Conservation (phyloP, 495 filamentous ascomycete genomes). For the Baudoinia panamericana region DNA sequence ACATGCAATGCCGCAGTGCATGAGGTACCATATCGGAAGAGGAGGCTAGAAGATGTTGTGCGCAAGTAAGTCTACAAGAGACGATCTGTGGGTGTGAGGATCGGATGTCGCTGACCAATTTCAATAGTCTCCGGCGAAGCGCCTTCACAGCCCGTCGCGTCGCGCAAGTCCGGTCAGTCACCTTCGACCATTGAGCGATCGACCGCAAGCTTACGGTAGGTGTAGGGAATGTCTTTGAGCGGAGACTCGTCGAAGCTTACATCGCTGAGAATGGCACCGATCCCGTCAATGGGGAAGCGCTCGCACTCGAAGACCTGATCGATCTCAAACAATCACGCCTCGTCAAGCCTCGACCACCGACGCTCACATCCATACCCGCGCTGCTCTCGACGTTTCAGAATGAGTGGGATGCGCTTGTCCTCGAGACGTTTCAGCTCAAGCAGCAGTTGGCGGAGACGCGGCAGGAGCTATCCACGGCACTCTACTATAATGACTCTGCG, state of each 20-base stretch:
- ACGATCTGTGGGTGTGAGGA: no score
- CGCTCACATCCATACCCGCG: constrained; percentile 92
- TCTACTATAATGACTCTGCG: constrained; percentile 95
- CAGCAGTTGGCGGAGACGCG: constrained; percentile 79
- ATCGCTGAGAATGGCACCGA: constrained; percentile 90
- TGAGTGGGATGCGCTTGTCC: constrained; percentile 88
- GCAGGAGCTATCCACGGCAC: constrained; percentile 81
- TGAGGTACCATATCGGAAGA: no score
- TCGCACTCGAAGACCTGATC: constrained; percentile 75
- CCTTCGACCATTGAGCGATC: not conserved
- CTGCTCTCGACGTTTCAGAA: constrained; percentile 93
- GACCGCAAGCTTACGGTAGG: constrained; percentile 9
- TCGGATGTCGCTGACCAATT: not conserved
- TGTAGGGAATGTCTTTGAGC: constrained; percentile 79
- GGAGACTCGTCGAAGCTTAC: constrained; percentile 86
- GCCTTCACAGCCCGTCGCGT: constrained; percentile 87
- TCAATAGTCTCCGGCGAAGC: constrained; percentile 84
- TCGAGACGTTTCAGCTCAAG: constrained; percentile 79
- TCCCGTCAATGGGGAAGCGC: constrained; percentile 79
- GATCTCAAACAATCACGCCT: constrained; percentile 69
- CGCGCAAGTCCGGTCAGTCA: constrained; percentile 71
- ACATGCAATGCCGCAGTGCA: no score
- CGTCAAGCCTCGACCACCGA: constrained; percentile 80
- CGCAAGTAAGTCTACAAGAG: constrained; percentile 12
- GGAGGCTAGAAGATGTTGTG: constrained; percentile 5